Conservation (phyloP, 306 rosid species). For the Dryas alaskensis region DNA sequence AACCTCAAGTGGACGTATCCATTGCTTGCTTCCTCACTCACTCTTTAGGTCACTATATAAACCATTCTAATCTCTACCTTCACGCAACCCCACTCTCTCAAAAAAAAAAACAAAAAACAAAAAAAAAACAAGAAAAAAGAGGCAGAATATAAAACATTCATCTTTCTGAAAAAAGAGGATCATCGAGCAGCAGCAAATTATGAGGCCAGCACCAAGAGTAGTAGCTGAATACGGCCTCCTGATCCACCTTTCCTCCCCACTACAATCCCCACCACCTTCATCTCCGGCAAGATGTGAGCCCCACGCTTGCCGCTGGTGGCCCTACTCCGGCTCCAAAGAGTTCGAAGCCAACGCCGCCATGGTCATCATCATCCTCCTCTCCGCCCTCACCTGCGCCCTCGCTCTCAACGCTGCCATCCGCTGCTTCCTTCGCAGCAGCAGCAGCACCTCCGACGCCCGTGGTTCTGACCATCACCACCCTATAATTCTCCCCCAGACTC, state of each 20-base stretch:
- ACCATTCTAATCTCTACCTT: constrained; percentile 10
- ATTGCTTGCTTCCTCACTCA: constrained; percentile 5
- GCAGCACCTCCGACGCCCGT: not conserved
- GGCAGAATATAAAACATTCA: not conserved
- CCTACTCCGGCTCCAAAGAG: constrained; percentile 36
- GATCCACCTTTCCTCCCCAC: constrained; percentile 16
- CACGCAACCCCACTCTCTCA: constrained; percentile 19
- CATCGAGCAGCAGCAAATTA: not conserved
- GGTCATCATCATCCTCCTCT: constrained; percentile 46
- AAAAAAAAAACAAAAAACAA: not conserved
- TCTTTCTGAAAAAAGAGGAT: constrained; percentile 15
- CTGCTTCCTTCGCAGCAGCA: constrained; percentile 38
- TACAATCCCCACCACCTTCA: not conserved
- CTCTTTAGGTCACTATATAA: not conserved
- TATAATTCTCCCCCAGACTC: not conserved
- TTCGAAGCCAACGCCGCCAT: constrained; percentile 50
- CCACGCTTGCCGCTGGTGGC: constrained; percentile 34
- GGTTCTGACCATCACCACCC: not conserved
- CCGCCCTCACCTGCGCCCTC: constrained; percentile 40
- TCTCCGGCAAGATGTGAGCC: constrained; percentile 13
- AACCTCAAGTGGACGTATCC: constrained; percentile 24
- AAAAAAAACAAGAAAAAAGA: not conserved
- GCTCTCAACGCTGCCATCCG: constrained; percentile 45
- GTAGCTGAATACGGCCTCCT: not conserved
- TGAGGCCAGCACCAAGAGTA: constrained; percentile 3